Percentiles rank a stretch among this genome's conserved stretches.
Conservation (phyloP, 495 filamentous ascomycete species). For the Chaetomidium leptoderma region DNA sequence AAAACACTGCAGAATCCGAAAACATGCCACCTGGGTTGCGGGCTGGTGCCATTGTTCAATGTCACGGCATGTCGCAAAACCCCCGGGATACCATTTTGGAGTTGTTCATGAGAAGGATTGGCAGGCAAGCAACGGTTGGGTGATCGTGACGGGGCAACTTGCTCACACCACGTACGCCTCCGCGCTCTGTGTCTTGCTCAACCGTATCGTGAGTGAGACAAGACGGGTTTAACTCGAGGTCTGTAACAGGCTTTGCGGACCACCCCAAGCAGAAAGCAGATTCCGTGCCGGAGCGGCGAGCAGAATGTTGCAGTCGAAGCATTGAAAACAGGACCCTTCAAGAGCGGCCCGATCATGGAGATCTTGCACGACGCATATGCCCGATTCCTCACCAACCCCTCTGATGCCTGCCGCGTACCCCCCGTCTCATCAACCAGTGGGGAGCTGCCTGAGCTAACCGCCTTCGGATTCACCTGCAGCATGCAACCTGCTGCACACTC, state of each 20-base stretch:
- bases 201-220: slow-evolving; percentile 1
- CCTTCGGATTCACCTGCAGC: slow-evolving; percentile 28
- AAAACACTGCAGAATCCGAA: slow-evolving; percentile 6
- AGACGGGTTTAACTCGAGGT: background rate
- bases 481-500: slow-evolving; percentile 16
- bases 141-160: too few relatives aligned
- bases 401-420: slow-evolving; percentile 18
- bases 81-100: slow-evolving; percentile 13
- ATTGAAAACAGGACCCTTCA: slow-evolving; percentile 15
- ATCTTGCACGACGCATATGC: slow-evolving; percentile 23
- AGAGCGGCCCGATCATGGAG: slow-evolving; percentile 22
- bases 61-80: slow-evolving; percentile 7
- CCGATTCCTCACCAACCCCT: slow-evolving; percentile 8
- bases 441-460: slow-evolving; percentile 22
- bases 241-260: slow-evolving; percentile 10
- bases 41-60: slow-evolving; percentile 10
- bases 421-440: slow-evolving; percentile 22
- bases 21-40: slow-evolving; percentile 1
- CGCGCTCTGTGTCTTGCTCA: background rate
- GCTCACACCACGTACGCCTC: too few relatives aligned
- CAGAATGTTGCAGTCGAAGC: background rate
- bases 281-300: background rate
- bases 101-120: background rate
- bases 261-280: slow-evolving; percentile 3
- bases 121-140: background rate